A percentile compares a stretch with the other conserved stretches of the same genome.
phyloP scores from a whole-genome alignment of 805 yeast species.

The Ogataea degrootiae region DNA sequence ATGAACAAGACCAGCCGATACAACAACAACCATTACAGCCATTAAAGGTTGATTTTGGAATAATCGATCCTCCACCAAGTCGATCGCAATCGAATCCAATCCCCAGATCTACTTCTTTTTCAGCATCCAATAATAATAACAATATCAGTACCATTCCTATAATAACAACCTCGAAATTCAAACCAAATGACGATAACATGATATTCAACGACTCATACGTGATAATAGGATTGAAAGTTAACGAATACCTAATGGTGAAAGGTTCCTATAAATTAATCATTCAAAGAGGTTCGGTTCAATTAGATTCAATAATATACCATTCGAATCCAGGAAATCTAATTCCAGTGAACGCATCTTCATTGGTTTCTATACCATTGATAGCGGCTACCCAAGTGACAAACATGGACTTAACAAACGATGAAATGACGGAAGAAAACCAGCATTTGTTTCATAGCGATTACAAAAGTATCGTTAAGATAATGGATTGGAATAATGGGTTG shows the following conservation, averaged over 20 bases:
- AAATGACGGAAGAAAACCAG: constrained; percentile 29
- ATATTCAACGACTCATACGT: constrained; percentile 30
- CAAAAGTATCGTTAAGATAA: constrained; percentile 38
- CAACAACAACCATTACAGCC: background rate
- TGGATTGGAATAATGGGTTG: constrained; percentile 38
- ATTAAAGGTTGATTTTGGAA: constrained; percentile 1
- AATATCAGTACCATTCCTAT: background rate
- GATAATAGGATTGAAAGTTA: constrained; percentile 37
- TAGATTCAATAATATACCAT: constrained; percentile 37
- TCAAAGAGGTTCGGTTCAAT: constrained; percentile 41
- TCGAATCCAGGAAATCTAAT: constrained; percentile 13
- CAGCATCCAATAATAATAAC: background rate
- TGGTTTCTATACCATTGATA: constrained; percentile 38
- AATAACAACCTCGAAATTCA: constrained; percentile 33
- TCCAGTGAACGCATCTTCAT: constrained; percentile 31
- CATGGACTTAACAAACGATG: constrained; percentile 26
- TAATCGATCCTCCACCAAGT: background rate
- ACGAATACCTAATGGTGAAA: constrained; percentile 38
- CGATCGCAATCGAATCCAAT: background rate
- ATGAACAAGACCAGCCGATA: background rate
- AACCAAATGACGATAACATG: constrained; percentile 34
- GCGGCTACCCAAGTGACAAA: constrained; percentile 37
- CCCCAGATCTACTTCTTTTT: background rate
- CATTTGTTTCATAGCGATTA: constrained; percentile 36
- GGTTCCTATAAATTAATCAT: constrained; percentile 44